Evolutionary conservation across 805 yeast species (phyloP).

Genomic region (Pichia thaimueangensis): DNA sequence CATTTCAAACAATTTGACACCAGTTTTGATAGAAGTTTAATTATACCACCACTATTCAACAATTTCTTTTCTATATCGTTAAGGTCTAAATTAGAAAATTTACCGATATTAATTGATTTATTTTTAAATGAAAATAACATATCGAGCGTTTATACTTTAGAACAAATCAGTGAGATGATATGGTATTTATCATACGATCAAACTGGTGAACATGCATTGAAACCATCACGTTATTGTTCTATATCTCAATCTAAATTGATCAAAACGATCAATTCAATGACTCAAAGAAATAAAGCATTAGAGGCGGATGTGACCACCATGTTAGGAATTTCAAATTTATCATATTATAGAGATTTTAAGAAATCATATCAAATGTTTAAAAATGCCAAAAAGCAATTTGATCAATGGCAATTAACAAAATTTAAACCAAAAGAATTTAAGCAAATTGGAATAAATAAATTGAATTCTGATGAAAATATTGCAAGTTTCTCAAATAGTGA

Average conservation of each 20-base stretch:
- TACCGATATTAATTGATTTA: conserved; percentile 19
- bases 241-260: conserved; percentile 24
- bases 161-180: conserved; percentile 25
- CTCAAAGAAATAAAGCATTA: conserved; percentile 12
- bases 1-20: conserved; percentile 18
- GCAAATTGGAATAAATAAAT: conserved; percentile 10
- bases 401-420: conserved; percentile 28
- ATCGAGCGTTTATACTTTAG: conserved; percentile 13
- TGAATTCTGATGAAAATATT: neutral
- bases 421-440: conserved; percentile 28
- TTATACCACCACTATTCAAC: conserved; percentile 25
- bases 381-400: conserved; percentile 27
- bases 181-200: conserved; percentile 28
- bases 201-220: conserved; percentile 21
- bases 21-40: conserved; percentile 15
- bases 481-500: neutral
- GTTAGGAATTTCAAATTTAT: conserved; percentile 26
- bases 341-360: conserved; percentile 19
- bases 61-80: conserved; percentile 23
- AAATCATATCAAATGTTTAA: conserved; percentile 23
- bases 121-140: conserved; percentile 15
- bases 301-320: conserved; percentile 23
- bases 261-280: conserved; percentile 18
- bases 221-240: conserved; percentile 19
- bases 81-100: conserved; percentile 17